Percentiles rank a stretch among this genome's conserved stretches.
Conservation (phyloP, 495 filamentous ascomycete species). For the Aspergillus saccharolyticus region DNA sequence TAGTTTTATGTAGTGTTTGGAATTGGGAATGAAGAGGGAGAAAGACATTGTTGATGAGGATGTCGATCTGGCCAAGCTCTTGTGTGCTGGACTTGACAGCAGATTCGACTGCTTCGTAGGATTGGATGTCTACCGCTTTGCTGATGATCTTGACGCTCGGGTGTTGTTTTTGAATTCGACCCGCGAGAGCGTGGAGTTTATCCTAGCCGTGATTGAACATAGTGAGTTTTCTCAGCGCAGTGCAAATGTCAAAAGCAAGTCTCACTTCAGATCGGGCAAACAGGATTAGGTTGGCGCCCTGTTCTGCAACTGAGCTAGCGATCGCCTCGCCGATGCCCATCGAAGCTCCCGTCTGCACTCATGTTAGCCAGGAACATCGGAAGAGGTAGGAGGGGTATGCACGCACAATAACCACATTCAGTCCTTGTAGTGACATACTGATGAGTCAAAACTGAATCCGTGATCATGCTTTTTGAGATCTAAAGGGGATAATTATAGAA, state of each 20-base stretch:
- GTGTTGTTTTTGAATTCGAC: constrained; percentile 8
- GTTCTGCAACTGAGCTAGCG: constrained; percentile 15
- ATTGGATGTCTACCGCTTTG: constrained; percentile 22
- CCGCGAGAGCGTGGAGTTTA: constrained; percentile 21
- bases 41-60: constrained; percentile 35
- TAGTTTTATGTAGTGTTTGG: not conserved
- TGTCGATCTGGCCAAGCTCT: constrained; percentile 26
- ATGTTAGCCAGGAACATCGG: not conserved
- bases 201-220: constrained; percentile 11
- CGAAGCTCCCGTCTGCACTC: constrained; percentile 23
- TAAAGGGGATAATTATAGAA: not conserved
- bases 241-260: too few species aligned
- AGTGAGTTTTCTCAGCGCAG: not conserved
- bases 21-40: not conserved
- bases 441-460: too few species aligned
- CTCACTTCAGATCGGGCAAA: constrained; percentile 14
- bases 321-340: constrained; percentile 35
- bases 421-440: constrained; percentile 4
- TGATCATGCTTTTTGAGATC: not conserved
- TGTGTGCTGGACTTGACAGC: constrained; percentile 16
- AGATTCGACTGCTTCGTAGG: constrained; percentile 21
- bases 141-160: constrained; percentile 13
- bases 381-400: not conserved
- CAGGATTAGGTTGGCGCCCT: constrained; percentile 23
- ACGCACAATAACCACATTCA: constrained; percentile 1